phyloP scores from a whole-genome alignment of 345 rosid species.

The Moringa oleifera region DNA sequence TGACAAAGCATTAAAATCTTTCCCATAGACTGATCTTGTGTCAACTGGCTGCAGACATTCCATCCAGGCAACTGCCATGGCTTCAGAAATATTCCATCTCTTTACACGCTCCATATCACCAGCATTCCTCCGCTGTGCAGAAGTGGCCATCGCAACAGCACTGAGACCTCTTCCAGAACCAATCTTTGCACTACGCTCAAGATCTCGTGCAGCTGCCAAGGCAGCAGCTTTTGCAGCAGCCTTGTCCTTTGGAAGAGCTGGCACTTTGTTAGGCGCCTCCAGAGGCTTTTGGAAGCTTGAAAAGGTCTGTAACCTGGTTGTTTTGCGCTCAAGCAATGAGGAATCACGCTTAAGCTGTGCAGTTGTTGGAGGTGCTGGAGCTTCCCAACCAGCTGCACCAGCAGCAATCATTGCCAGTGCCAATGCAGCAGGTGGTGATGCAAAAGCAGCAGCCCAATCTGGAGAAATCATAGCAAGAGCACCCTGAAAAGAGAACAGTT shows the following conservation, averaged over 20 bases:
- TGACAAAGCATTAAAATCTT: slow-evolving; percentile 92
- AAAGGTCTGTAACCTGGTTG: slow-evolving; percentile 66
- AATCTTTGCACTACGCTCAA: slow-evolving; percentile 93
- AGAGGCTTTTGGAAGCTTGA: slow-evolving; percentile 88
- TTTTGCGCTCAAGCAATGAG: slow-evolving; percentile 83
- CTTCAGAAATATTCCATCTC: slow-evolving; percentile 92
- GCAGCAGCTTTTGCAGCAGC: slow-evolving; percentile 99
- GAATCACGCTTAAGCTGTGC: slow-evolving; percentile 75
- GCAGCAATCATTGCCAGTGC: slow-evolving; percentile 99
- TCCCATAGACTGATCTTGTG: slow-evolving; percentile 90
- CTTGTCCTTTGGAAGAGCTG: slow-evolving; percentile 80
- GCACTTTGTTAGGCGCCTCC: slow-evolving; percentile 51
- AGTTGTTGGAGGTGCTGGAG: slow-evolving; percentile 54
- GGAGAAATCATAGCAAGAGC: slow-evolving; percentile 95
- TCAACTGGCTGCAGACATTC: slow-evolving; percentile 97
- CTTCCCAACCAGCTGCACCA: slow-evolving; percentile 92
- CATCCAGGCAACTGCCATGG: slow-evolving; percentile 98
- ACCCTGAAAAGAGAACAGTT: slow-evolving; percentile 42
- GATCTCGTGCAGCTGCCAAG: slow-evolving; percentile 98
- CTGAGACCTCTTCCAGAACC: slow-evolving; percentile 99
- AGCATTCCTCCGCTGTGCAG: slow-evolving; percentile 85
- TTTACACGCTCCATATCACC: slow-evolving; percentile 89
- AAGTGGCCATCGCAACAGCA: slow-evolving; percentile 99
- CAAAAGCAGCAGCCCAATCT: slow-evolving; percentile 99
- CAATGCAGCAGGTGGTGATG: slow-evolving; percentile 99